These are phyloP conservation scores for Phytophthora palmivora DNA, from an alignment of 352 stramenopile genomes.

Conservation along the genomic window DNA sequence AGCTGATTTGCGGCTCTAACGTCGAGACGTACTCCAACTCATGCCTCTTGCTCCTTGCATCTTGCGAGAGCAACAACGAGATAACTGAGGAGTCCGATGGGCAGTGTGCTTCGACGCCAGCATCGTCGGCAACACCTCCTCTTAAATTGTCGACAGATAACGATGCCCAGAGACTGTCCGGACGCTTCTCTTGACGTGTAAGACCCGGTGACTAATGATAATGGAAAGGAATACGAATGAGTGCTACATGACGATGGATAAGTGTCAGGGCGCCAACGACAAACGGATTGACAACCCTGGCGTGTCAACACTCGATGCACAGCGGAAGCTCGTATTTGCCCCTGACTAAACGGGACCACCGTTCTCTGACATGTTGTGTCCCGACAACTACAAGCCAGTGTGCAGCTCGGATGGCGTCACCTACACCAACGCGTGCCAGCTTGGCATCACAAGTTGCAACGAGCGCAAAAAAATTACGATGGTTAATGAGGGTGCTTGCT, in stretches of 20 bases:
- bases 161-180: conserved; percentile 3
- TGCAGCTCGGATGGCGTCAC: conserved; percentile 41
- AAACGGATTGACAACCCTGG: conserved; percentile 5
- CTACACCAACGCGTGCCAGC: conserved; percentile 41
- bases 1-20: conserved; percentile 52
- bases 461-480: conserved; percentile 17
- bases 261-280: conserved; percentile 34
- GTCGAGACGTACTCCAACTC: conserved; percentile 51
- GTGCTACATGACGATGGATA: conserved; percentile 40
- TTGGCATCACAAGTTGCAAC: conserved; percentile 18
- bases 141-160: neutral
- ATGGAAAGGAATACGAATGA: conserved; percentile 46
- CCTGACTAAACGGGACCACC: conserved; percentile 12
- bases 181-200: conserved; percentile 21
- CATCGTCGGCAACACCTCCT: conserved; percentile 8
- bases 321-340: conserved; percentile 14
- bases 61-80: conserved; percentile 40
- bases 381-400: conserved; percentile 31
- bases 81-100: conserved; percentile 27
- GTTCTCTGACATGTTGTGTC: conserved; percentile 28
- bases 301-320: conserved; percentile 5
- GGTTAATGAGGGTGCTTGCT: neutral
- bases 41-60: conserved; percentile 34
- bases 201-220: conserved; percentile 37
- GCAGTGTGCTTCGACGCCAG: conserved; percentile 27